Percentiles rank a stretch among this genome's conserved stretches.
phyloP scores from a whole-genome alignment of 495 filamentous ascomycete species.

The Emericellopsis terricola region DNA sequence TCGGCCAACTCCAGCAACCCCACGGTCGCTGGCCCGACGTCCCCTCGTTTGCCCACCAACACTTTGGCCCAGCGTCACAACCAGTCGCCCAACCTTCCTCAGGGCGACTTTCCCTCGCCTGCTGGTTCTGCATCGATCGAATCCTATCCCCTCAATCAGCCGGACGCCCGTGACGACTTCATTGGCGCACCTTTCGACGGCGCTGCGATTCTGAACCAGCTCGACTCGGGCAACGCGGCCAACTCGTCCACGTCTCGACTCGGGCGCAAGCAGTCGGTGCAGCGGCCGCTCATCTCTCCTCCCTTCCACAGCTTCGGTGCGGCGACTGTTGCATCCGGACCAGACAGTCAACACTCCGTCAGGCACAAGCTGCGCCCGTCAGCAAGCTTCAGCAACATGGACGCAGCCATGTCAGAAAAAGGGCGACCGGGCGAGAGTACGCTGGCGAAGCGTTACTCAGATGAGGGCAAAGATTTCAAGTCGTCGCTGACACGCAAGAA shows the following conservation, averaged over 20 bases:
- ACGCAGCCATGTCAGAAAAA: slow-evolving; percentile 29
- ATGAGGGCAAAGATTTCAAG: slow-evolving; percentile 50
- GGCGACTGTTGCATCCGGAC: no score
- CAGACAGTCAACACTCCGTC: slow-evolving; percentile 32
- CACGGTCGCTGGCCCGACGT: no score
- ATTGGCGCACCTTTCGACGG: slow-evolving; percentile 52
- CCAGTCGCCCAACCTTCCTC: slow-evolving; percentile 17
- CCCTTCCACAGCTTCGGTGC: slow-evolving; percentile 6
- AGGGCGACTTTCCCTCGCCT: slow-evolving; percentile 11
- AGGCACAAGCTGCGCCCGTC: slow-evolving; percentile 57
- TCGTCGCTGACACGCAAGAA: slow-evolving; percentile 60
- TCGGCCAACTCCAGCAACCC: slow-evolving; percentile 24
- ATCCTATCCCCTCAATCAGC: slow-evolving; percentile 13
- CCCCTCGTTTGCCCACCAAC: slow-evolving; percentile 13
- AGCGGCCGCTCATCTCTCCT: slow-evolving; percentile 13
- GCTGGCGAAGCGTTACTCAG: slow-evolving; percentile 60
- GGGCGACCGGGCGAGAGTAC: slow-evolving; percentile 37
- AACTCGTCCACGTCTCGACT: no score
- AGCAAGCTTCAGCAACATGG: slow-evolving; percentile 53
- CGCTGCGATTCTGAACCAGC: slow-evolving; percentile 48
- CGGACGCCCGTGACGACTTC: slow-evolving; percentile 45
- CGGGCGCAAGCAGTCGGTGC: no score
- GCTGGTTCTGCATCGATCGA: no score
- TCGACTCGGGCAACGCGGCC: no score
- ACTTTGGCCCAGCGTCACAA: slow-evolving; percentile 9